These are phyloP conservation scores for Notholithocarpus densiflorus DNA, from an alignment of 306 rosid genomes.

Conservation along the genomic window DNA sequence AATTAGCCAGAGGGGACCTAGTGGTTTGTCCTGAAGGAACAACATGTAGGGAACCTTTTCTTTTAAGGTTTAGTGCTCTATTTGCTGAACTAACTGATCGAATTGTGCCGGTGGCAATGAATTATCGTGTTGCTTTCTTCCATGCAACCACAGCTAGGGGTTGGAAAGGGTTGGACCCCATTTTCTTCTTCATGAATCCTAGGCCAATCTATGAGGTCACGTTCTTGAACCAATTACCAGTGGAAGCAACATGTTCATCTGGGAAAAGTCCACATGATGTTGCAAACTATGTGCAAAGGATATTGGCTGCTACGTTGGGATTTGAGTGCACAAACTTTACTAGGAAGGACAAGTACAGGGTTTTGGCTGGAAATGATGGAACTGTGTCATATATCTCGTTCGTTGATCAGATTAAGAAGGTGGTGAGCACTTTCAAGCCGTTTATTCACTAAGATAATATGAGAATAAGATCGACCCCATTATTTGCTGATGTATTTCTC, in stretches of 20 bases:
- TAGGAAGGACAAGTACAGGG: conserved; percentile 76
- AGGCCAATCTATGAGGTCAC: conserved; percentile 88
- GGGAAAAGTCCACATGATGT: conserved; percentile 91
- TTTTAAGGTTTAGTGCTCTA: conserved; percentile 68
- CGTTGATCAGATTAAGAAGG: conserved; percentile 42
- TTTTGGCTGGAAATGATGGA: conserved; percentile 92
- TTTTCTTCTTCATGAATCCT: conserved; percentile 97
- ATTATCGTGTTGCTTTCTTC: conserved; percentile 82
- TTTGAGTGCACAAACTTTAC: conserved; percentile 93
- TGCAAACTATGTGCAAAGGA: conserved; percentile 89
- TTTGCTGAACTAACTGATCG: conserved; percentile 83
- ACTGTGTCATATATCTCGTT: conserved; percentile 49
- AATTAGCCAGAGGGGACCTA: conserved; percentile 62
- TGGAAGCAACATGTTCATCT: conserved; percentile 77
- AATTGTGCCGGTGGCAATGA: conserved; percentile 98
- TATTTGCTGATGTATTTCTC: neutral
- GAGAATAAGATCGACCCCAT: neutral
- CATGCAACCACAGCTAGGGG: conserved; percentile 96
- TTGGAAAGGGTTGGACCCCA: conserved; percentile 79
- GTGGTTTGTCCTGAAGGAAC: conserved; percentile 97
- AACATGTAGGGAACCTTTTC: conserved; percentile 94
- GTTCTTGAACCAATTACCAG: conserved; percentile 79
- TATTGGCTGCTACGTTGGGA: conserved; percentile 78
- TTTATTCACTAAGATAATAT: conserved; percentile 28
- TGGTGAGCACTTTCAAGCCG: conserved; percentile 44